phyloP scores from a whole-genome alignment of 495 filamentous ascomycete genomes.

The Podospora anserina region DNA sequence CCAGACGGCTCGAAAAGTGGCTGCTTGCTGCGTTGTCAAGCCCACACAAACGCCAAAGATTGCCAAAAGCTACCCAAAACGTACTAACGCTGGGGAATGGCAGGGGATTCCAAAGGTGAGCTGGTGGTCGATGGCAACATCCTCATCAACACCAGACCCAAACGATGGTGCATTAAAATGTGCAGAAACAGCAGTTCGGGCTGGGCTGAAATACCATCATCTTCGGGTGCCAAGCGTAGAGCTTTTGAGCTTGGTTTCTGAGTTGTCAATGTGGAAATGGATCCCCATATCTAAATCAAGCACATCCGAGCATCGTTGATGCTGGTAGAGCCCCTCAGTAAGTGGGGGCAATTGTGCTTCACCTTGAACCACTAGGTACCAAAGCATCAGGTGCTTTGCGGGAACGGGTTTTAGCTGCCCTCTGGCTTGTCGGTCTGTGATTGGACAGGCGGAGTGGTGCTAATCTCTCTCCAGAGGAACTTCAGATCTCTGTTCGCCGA shows the following conservation, averaged over 20 bases:
- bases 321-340: slow-evolving; percentile 6
- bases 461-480: neutral
- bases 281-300: slow-evolving; percentile 12
- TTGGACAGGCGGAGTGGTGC: slow-evolving; percentile 6
- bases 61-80: slow-evolving; percentile 14
- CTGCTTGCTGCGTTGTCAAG: slow-evolving; percentile 17
- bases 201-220: slow-evolving; percentile 19
- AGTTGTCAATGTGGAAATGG: slow-evolving; percentile 19
- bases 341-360: slow-evolving; percentile 6
- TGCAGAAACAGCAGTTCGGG: slow-evolving; percentile 2
- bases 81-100: slow-evolving; percentile 8
- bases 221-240: slow-evolving; percentile 16
- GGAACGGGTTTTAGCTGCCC: neutral
- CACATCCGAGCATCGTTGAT: slow-evolving; percentile 3
- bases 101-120: slow-evolving; percentile 10
- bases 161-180: neutral
- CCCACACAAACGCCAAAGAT: slow-evolving; percentile 10
- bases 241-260: slow-evolving; percentile 2
- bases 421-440: neutral
- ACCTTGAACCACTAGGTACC: slow-evolving; percentile 5
- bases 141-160: neutral
- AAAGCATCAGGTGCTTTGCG: slow-evolving; percentile 8
- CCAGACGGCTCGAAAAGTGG: neutral
- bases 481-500: neutral
- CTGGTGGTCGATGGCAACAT: slow-evolving; percentile 10